Conservation (phyloP, 2,329 filamentous ascomycete genomes). For the Pyrenochaeta sp. region DNA sequence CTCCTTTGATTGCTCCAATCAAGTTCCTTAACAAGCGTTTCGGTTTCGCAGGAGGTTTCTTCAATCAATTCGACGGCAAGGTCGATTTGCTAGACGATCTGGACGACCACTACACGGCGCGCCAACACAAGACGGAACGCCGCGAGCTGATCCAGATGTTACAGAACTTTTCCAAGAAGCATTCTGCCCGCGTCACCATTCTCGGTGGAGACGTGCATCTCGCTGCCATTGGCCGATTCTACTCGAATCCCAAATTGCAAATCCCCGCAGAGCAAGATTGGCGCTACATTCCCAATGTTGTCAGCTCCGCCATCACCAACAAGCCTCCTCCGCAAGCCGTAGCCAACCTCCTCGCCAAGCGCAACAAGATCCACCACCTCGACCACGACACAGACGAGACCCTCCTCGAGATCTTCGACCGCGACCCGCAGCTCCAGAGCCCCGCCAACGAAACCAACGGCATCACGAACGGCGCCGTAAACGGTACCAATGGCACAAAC, state of each 20-base stretch:
- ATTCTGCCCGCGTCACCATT: constrained; percentile 67
- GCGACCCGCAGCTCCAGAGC: constrained; percentile 57
- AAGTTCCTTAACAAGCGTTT: constrained; percentile 91
- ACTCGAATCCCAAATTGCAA: constrained; percentile 64
- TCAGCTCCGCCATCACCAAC: constrained; percentile 72
- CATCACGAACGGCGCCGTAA: constrained; percentile 19
- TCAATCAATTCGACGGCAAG: constrained; percentile 90
- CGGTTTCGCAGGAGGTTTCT: constrained; percentile 81
- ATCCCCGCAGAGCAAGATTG: constrained; percentile 66
- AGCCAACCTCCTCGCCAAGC: constrained; percentile 67
- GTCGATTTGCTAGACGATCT: constrained; percentile 71
- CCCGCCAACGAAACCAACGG: constrained; percentile 31
- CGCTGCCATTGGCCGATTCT: constrained; percentile 69
- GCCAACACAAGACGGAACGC: constrained; percentile 89
- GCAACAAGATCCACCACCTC: constrained; percentile 72
- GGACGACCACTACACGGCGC: constrained; percentile 82
- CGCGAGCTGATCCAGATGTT: constrained; percentile 72
- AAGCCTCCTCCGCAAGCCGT: constrained; percentile 71
- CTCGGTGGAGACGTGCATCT: constrained; percentile 71
- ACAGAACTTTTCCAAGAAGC: constrained; percentile 64
- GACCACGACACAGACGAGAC: constrained; percentile 70
- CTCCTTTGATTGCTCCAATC: constrained; percentile 85
- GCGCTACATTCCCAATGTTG: constrained; percentile 70
- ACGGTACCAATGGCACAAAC: constrained; percentile 21
- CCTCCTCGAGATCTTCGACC: constrained; percentile 67